Evolutionary conservation across 2,329 filamentous ascomycete species (phyloP).

Genomic region (Aureobasidium sp.): DNA sequence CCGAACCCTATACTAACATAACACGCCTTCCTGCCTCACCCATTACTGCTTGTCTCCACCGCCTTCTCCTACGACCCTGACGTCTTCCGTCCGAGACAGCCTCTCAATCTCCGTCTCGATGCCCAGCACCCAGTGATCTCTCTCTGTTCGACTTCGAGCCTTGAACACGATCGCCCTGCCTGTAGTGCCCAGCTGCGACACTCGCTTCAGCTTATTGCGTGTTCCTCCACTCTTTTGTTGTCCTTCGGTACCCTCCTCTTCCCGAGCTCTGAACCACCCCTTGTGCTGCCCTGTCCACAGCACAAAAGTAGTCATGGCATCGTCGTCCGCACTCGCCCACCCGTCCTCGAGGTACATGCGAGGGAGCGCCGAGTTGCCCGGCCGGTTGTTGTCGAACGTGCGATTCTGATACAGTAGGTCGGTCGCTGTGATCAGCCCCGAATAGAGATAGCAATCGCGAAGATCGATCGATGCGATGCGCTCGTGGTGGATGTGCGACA

Average conservation of each 20-base stretch:
- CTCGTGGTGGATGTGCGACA: conserved; percentile 56
- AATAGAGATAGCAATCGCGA: conserved; percentile 59
- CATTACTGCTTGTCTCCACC: neutral
- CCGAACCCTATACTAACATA: neutral
- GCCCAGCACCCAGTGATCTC: conserved; percentile 61
- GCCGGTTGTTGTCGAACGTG: conserved; percentile 56
- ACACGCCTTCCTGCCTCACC: neutral
- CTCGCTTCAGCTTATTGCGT: conserved; percentile 47
- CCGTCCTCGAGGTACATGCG: conserved; percentile 54
- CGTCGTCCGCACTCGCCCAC: conserved; percentile 57
- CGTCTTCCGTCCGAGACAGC: conserved; percentile 45
- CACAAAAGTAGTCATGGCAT: conserved; percentile 61
- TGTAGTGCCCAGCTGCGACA: conserved; percentile 53
- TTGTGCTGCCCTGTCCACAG: conserved; percentile 56
- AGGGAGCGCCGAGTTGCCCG: conserved; percentile 53
- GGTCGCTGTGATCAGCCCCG: conserved; percentile 54
- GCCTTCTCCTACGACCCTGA: conserved; percentile 34
- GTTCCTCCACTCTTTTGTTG: conserved; percentile 25
- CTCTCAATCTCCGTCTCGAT: conserved; percentile 61
- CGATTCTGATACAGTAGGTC: conserved; percentile 59
- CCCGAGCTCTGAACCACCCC: conserved; percentile 44
- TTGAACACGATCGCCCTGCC: conserved; percentile 61
- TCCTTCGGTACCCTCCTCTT: conserved; percentile 24
- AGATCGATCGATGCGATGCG: conserved; percentile 53
- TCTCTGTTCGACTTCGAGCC: conserved; percentile 56